A percentile compares a stretch with the other conserved stretches of the same genome.
phyloP scores from a whole-genome alignment of 371 early-diverging fungal genomes.

The Basidiobolus heterosporus region DNA sequence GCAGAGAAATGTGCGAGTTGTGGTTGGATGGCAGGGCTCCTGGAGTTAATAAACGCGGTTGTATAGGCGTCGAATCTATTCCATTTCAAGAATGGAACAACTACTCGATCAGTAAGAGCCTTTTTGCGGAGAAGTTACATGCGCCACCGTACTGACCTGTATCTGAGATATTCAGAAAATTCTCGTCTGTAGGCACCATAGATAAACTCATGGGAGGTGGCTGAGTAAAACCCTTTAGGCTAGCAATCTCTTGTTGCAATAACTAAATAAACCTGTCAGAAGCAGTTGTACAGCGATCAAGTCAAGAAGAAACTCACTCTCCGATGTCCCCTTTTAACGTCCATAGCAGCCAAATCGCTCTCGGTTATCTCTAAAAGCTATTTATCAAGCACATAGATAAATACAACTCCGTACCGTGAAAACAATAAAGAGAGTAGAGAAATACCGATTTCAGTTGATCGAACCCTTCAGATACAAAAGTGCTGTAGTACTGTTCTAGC shows the following conservation, averaged over 20 bases:
- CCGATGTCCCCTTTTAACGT: constrained; percentile 29
- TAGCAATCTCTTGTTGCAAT: constrained; percentile 26
- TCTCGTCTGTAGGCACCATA: constrained; percentile 6
- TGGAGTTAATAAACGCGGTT: neutral
- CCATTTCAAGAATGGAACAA: no score
- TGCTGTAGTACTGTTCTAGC: constrained; percentile 13
- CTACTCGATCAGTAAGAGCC: no score
- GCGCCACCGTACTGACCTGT: constrained; percentile 1
- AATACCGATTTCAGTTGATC: constrained; percentile 23
- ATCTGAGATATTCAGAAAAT: constrained; percentile 5
- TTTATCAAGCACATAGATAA: constrained; percentile 1
- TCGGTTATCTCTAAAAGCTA: constrained; percentile 28
- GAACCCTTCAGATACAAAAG: constrained; percentile 23
- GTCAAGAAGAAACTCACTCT: constrained; percentile 26
- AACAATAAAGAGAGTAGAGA: constrained; percentile 3
- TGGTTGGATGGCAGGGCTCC: neutral
- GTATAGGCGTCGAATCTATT: neutral
- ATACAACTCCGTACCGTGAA: neutral
- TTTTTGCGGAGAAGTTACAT: neutral
- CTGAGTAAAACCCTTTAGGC: constrained; percentile 15
- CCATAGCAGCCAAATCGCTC: constrained; percentile 24
- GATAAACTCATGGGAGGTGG: constrained; percentile 9
- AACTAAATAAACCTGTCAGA: constrained; percentile 9
- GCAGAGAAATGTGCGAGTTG: neutral
- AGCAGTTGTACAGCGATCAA: no score